Evolutionary conservation across 1,284 basidiomycete genomes (phyloP).

Genomic region (Austroboletus novae-zelandiae): DNA sequence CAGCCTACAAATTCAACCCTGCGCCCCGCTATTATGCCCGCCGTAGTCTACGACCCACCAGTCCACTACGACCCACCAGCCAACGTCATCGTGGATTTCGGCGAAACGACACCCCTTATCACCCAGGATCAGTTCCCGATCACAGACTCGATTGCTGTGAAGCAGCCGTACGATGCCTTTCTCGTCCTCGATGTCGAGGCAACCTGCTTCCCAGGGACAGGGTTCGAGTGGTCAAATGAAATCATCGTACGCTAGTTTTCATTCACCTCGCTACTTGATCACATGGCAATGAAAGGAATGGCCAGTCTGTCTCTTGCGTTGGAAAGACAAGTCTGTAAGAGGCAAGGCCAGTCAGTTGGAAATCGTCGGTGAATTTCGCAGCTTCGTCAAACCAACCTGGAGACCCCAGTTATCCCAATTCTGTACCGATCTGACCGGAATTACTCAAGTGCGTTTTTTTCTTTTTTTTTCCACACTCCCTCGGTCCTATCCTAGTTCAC

Average conservation of each 20-base stretch:
- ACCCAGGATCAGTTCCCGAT: slow-evolving; percentile 7
- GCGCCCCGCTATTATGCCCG: slow-evolving; percentile 17
- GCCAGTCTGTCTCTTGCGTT: slow-evolving; percentile 83
- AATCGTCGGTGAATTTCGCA: slow-evolving; percentile 78
- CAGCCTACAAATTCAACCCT: background rate
- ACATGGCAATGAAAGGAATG: slow-evolving; percentile 60
- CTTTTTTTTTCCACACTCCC: background rate
- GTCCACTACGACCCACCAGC: slow-evolving; percentile 2
- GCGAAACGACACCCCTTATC: background rate
- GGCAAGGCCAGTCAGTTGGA: slow-evolving; percentile 58
- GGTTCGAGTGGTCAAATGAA: slow-evolving; percentile 85
- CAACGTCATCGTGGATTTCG: slow-evolving; percentile 5
- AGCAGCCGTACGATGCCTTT: slow-evolving; percentile 68
- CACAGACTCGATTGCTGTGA: slow-evolving; percentile 21
- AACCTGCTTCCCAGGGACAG: slow-evolving; percentile 69
- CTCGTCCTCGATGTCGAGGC: slow-evolving; percentile 88
- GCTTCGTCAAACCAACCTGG: slow-evolving; percentile 89
- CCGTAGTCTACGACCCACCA: slow-evolving; percentile 11
- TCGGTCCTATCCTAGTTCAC: slow-evolving; percentile 4
- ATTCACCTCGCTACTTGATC: slow-evolving; percentile 24
- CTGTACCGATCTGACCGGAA: slow-evolving; percentile 86
- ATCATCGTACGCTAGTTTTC: slow-evolving; percentile 69
- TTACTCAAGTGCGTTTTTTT: slow-evolving; percentile 71
- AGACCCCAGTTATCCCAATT: slow-evolving; percentile 78
- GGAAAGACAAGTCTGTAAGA: slow-evolving; percentile 63